These are phyloP conservation scores for Cinnamomum micranthum DNA, from an alignment of 164 flowering plant genomes.

Conservation along the genomic window DNA sequence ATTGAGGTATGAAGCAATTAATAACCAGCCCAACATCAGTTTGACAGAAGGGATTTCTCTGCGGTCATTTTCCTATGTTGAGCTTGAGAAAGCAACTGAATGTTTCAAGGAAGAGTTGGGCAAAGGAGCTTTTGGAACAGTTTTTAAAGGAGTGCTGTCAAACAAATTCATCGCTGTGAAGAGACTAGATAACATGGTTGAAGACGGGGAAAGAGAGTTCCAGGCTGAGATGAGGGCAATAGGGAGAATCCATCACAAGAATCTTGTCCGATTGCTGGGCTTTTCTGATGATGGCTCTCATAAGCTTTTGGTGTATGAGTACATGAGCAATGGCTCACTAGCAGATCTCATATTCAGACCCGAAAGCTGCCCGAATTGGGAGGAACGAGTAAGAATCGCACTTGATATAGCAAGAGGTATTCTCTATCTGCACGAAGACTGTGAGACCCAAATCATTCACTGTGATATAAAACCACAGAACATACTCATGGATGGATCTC, in stretches of 20 bases:
- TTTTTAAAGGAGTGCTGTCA: conserved; percentile 10
- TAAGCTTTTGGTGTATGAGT: conserved; percentile 1
- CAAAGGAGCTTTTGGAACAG: conserved; percentile 13
- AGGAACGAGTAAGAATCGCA: conserved; percentile 1
- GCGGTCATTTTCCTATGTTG: conserved; percentile 7
- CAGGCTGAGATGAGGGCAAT: conserved; percentile 17
- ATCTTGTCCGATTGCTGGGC: neutral
- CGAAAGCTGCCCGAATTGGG: neutral
- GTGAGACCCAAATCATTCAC: neutral
- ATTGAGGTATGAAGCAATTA: neutral
- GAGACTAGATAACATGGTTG: conserved; percentile 9
- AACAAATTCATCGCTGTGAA: conserved; percentile 12
- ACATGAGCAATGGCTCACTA: conserved; percentile 2
- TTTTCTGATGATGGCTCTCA: conserved; percentile 4
- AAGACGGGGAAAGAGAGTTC: conserved; percentile 22
- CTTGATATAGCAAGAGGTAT: conserved; percentile 1
- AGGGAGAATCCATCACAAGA: conserved; percentile 4
- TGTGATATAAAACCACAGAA: conserved; percentile 21
- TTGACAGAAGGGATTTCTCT: conserved; percentile 5
- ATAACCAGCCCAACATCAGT: neutral
- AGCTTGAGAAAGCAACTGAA: conserved; percentile 11
- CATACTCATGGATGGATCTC: conserved; percentile 19
- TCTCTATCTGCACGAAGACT: conserved; percentile 5
- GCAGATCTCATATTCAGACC: neutral
- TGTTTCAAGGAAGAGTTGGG: conserved; percentile 16